These are phyloP conservation scores for Cyclotella baltica DNA, from an alignment of 108 stramenopile genomes.

Conservation along the genomic window DNA sequence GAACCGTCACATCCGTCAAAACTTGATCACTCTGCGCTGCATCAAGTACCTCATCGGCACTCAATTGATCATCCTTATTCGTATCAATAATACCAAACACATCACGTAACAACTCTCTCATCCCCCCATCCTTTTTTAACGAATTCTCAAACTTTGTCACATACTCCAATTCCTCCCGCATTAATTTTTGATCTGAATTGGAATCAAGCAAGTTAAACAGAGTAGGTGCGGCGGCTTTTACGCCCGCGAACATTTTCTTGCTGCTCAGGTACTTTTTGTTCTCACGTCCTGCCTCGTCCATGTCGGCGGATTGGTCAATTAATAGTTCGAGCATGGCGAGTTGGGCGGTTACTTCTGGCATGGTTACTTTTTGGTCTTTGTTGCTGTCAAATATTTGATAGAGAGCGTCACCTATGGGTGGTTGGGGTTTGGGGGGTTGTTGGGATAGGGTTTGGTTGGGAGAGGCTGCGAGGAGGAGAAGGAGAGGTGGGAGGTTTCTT, in stretches of 20 bases:
- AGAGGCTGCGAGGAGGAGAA: constrained; percentile 1
- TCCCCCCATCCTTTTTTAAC: constrained; percentile 35
- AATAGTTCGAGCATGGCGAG: constrained; percentile 23
- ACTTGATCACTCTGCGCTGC: constrained; percentile 9
- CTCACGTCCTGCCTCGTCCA: background rate
- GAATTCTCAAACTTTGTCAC: constrained; percentile 37
- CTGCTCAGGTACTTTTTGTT: constrained; percentile 4
- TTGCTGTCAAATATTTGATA: constrained; percentile 34
- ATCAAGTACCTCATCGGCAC: constrained; percentile 24
- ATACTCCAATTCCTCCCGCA: constrained; percentile 20
- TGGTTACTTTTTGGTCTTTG: constrained; percentile 34
- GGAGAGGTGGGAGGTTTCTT: constrained; percentile 2
- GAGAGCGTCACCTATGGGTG: constrained; percentile 29
- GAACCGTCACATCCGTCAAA: constrained; percentile 18
- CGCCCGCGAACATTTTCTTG: constrained; percentile 10
- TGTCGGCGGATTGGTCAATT: background rate
- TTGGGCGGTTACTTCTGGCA: constrained; percentile 28
- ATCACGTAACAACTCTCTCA: constrained; percentile 34
- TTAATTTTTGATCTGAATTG: constrained; percentile 20
- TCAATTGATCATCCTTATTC: constrained; percentile 35
- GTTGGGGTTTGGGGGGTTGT: background rate
- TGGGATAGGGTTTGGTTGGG: background rate
- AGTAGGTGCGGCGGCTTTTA: constrained; percentile 27
- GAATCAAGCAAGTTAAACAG: constrained; percentile 31
- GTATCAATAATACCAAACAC: constrained; percentile 26